phyloP scores from a whole-genome alignment of 2,329 filamentous ascomycete species.

The Apiospora kogelbergensis region DNA sequence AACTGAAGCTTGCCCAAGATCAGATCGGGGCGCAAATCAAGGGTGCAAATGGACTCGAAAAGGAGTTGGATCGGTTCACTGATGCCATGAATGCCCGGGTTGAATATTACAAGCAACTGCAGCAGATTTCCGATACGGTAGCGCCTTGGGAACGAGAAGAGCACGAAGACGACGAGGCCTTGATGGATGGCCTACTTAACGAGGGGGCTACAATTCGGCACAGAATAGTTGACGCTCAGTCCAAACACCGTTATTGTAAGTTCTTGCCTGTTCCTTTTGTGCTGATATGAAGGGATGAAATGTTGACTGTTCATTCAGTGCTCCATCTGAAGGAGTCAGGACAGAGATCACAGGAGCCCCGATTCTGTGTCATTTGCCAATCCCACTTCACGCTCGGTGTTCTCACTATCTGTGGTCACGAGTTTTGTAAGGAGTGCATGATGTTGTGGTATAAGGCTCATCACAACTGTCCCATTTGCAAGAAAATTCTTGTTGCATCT shows the following conservation, averaged over 20 bases:
- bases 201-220: slow-evolving; percentile 52
- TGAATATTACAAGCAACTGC: slow-evolving; percentile 88
- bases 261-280: slow-evolving; percentile 13
- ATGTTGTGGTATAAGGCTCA: slow-evolving; percentile 73
- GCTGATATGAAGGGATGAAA: no score
- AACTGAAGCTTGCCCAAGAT: slow-evolving; percentile 61
- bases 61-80: slow-evolving; percentile 75
- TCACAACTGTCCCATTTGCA: slow-evolving; percentile 82
- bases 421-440: slow-evolving; percentile 90
- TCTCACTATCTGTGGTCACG: slow-evolving; percentile 85
- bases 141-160: slow-evolving; percentile 67
- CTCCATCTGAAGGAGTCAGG: slow-evolving; percentile 57
- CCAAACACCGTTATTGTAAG: slow-evolving; percentile 74
- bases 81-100: slow-evolving; percentile 80
- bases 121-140: slow-evolving; percentile 87
- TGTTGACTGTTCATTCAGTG: slow-evolving; percentile 35
- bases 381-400: slow-evolving; percentile 74
- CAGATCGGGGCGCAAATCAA: slow-evolving; percentile 53
- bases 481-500: slow-evolving; percentile 59
- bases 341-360: slow-evolving; percentile 60
- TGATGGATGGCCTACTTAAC: slow-evolving; percentile 40
- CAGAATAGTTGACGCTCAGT: slow-evolving; percentile 62
- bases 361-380: slow-evolving; percentile 86
- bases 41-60: slow-evolving; percentile 50
- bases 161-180: slow-evolving; percentile 43